A percentile compares a stretch with the other conserved stretches of the same genome.
These are phyloP conservation scores for Beta corolliflora DNA, from an alignment of 179 eudicot genomes.

Conservation along the genomic window DNA sequence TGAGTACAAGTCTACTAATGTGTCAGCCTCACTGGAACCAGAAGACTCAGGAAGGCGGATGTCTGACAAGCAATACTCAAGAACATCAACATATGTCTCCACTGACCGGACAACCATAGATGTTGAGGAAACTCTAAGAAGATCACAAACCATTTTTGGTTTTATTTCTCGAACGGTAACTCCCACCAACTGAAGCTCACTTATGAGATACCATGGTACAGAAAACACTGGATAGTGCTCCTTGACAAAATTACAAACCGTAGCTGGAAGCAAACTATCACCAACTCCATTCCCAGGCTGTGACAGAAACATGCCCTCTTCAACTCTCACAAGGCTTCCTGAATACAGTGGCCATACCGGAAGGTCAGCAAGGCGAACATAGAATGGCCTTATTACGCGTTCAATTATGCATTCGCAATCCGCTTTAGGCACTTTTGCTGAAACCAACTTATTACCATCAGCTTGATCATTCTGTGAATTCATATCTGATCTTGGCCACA, in stretches of 20 bases:
- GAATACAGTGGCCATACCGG: constrained; percentile 97
- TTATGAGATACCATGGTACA: constrained; percentile 96
- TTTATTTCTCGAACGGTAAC: constrained; percentile 83
- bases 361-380: constrained; percentile 79
- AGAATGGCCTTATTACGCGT: constrained; percentile 83
- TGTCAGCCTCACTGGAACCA: constrained; percentile 30
- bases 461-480: constrained; percentile 35
- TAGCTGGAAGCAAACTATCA: constrained; percentile 76
- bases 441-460: constrained; percentile 29
- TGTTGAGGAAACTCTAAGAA: constrained; percentile 78
- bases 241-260: constrained; percentile 95
- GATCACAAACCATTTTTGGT: constrained; percentile 98
- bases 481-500: constrained; percentile 87
- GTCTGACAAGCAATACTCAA: constrained; percentile 96
- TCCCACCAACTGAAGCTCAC: constrained; percentile 89
- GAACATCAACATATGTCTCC: constrained; percentile 86
- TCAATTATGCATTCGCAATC: constrained; percentile 87
- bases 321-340: constrained; percentile 83
- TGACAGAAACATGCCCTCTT: constrained; percentile 97
- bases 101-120: constrained; percentile 66
- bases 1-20: constrained; percentile 38
- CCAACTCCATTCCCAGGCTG: constrained; percentile 84
- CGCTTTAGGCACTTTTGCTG: constrained; percentile 46
- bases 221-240: constrained; percentile 99
- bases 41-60: constrained; percentile 50